Percentiles rank a stretch among this genome's conserved stretches.
These are phyloP conservation scores for Knoxdaviesia proteae DNA, from an alignment of 2,329 filamentous ascomycete species.

Conservation along the genomic window DNA sequence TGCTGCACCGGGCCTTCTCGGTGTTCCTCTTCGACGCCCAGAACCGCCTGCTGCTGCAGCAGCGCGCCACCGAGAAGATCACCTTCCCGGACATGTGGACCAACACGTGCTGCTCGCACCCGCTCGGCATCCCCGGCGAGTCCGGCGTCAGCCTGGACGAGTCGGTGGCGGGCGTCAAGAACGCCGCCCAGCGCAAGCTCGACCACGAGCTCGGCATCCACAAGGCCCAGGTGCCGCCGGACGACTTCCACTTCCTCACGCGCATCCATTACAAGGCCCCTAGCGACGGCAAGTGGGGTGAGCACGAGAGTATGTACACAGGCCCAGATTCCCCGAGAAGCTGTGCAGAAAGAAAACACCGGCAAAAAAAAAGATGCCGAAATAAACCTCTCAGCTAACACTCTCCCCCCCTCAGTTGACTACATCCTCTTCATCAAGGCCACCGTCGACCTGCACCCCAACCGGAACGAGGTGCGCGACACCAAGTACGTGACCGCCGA, in stretches of 20 bases:
- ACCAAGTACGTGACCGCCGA: constrained; percentile 67
- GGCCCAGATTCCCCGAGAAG: not conserved
- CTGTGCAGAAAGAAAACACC: no score
- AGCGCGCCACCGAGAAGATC: constrained; percentile 91
- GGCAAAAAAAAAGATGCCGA: no score
- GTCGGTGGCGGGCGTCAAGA: constrained; percentile 69
- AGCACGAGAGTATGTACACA: constrained; percentile 69
- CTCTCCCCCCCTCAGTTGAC: constrained; percentile 41
- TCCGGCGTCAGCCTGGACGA: constrained; percentile 65
- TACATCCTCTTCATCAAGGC: constrained; percentile 98
- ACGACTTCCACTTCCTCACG: constrained; percentile 84
- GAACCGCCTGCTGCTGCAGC: constrained; percentile 83
- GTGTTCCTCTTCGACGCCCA: constrained; percentile 93
- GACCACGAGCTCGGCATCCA: constrained; percentile 91
- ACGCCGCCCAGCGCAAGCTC: constrained; percentile 80
- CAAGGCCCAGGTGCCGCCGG: constrained; percentile 67
- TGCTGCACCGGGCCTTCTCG: constrained; percentile 92
- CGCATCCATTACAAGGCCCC: constrained; percentile 96
- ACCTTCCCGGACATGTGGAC: constrained; percentile 99
- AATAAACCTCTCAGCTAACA: not conserved
- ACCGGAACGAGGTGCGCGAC: constrained; percentile 74
- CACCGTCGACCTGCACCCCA: constrained; percentile 64
- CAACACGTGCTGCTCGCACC: constrained; percentile 98
- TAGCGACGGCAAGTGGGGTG: constrained; percentile 94
- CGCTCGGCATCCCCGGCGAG: constrained; percentile 76